These are phyloP conservation scores for Beauveria scarabaeidicola DNA, from an alignment of 2,329 filamentous ascomycete species.

Conservation along the genomic window DNA sequence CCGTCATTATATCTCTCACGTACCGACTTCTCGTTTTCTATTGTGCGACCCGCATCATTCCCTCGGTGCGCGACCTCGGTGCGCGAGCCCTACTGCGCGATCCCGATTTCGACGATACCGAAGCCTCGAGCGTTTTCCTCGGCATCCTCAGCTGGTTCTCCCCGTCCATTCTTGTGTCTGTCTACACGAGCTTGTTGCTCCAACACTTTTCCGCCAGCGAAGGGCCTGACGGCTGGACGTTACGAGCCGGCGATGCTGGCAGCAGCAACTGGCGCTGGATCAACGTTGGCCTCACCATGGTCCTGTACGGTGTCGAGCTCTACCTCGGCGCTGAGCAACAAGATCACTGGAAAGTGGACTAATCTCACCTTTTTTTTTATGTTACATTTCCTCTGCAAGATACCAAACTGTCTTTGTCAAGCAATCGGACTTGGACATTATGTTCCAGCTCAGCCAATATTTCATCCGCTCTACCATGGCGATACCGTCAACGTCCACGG, in stretches of 20 bases:
- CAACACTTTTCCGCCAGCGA: constrained; percentile 85
- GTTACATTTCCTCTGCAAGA: constrained; percentile 2
- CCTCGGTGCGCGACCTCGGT: constrained; percentile 80
- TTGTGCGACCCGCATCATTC: constrained; percentile 90
- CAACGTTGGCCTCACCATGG: constrained; percentile 84
- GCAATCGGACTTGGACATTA: neutral
- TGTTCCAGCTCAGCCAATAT: neutral
- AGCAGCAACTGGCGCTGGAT: constrained; percentile 91
- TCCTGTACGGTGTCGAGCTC: constrained; percentile 80
- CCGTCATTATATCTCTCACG: constrained; percentile 86
- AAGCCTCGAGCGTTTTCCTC: constrained; percentile 71
- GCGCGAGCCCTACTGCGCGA: constrained; percentile 77
- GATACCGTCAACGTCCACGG: neutral
- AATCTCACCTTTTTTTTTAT: constrained; percentile 15
- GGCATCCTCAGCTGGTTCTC: constrained; percentile 89
- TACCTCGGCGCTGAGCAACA: constrained; percentile 78
- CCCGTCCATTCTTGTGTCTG: constrained; percentile 85
- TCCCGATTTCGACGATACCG: constrained; percentile 74
- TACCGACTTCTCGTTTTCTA: constrained; percentile 95
- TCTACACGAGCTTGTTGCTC: constrained; percentile 91
- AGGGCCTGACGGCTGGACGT: constrained; percentile 69
- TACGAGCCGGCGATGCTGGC: constrained; percentile 68
- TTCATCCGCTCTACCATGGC: neutral
- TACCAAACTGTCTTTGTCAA: constrained; percentile 6
- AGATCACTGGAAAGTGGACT: constrained; percentile 95